Base-by-base conservation (phyloP, 352 stramenopile species). In the Lagenidium giganteum region DNA sequence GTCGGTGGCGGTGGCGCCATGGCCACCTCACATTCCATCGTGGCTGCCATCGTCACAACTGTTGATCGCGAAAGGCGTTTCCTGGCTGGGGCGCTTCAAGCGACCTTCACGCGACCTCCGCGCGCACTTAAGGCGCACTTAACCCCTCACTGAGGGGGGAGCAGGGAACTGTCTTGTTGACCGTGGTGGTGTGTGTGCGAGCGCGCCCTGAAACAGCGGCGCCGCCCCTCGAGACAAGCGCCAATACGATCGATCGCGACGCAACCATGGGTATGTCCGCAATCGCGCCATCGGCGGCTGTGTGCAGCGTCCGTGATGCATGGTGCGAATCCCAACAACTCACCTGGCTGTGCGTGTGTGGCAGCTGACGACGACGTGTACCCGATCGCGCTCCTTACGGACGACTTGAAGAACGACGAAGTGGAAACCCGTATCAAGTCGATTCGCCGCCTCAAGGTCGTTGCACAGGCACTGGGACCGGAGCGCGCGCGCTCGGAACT, bases 371-470 rank as follows among this genome's bases (percentile, higher is more conserved):
- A 92, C 57, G 79, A 92, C 64, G 74, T 88, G 59, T 77, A 93
- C 57, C 81, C 81, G 37, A 82, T 93, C 51, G 82, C 95, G 52
- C 74, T 98, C 27, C 90, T 97, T 34, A 87, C 81, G 36, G 83
- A 91, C 52, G 89, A 98, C 65, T 65, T 97, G 45, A 89, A 93
- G 64, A 89, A 70, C 51, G 84, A 95, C 44, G 90, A 94, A 54
- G 82, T 93, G 24, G 91, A 97, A 66, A 95, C 80, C 12, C 83
- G 90, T 40, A 93, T 98, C 57, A 95, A 97, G 56, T 86, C 87
- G 39, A 97, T 98, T 87, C 87, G 92, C 12, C 84, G 88, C 26
- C 69, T 98, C 29, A 75, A 76, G 26, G 92, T 95, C 5, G 90
- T 98, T 23, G 89, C 85, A 8, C 83, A 93, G 64, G 91, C 91